Evolutionary conservation across 139 green algal genomes (phyloP).

Genomic region (Parachlorella kessleri): DNA sequence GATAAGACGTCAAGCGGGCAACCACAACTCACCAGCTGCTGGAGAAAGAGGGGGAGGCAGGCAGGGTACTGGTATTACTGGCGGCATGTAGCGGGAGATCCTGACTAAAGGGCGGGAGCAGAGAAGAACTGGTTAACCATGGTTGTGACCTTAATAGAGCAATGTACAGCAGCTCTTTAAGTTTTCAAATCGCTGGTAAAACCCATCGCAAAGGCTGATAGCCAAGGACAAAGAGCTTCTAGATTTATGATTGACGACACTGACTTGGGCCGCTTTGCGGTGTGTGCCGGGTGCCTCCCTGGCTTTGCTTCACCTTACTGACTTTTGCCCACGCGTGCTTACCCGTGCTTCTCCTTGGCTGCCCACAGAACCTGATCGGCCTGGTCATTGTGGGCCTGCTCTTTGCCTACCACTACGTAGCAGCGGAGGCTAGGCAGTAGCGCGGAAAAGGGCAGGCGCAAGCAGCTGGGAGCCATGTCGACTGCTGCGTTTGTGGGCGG

Average conservation of each 20-base stretch:
- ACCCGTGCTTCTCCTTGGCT: too few relatives aligned
- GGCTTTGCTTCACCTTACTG: too few relatives aligned
- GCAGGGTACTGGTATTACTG: neutral
- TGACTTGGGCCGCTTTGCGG: slow-evolving; percentile 64
- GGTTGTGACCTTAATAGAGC: too few relatives aligned
- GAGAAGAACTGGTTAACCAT: too few relatives aligned
- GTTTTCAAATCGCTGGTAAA: too few relatives aligned
- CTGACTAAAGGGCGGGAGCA: too few relatives aligned
- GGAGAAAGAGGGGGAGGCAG: slow-evolving; percentile 7
- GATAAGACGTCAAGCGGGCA: neutral
- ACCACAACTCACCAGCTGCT: neutral
- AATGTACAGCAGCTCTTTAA: too few relatives aligned
- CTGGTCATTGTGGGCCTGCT: slow-evolving; percentile 74
- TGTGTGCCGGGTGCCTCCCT: slow-evolving; percentile 27
- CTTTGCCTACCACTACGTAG: slow-evolving; percentile 78
- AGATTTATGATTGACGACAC: slow-evolving; percentile 63
- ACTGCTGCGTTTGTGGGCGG: slow-evolving; percentile 76
- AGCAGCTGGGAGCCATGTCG: slow-evolving; percentile 46
- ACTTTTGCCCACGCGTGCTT: too few relatives aligned
- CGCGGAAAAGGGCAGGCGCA: slow-evolving; percentile 4
- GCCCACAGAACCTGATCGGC: slow-evolving; percentile 71
- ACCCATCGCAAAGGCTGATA: too few relatives aligned
- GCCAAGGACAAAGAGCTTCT: too few relatives aligned
- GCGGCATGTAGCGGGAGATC: too few relatives aligned
- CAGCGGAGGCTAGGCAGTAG: slow-evolving; percentile 34